Evolutionary conservation across 306 rosid species (phyloP), one percentile per base, ranked within the genome.

Genomic region (Herpetospermum pedunculosum): DNA sequence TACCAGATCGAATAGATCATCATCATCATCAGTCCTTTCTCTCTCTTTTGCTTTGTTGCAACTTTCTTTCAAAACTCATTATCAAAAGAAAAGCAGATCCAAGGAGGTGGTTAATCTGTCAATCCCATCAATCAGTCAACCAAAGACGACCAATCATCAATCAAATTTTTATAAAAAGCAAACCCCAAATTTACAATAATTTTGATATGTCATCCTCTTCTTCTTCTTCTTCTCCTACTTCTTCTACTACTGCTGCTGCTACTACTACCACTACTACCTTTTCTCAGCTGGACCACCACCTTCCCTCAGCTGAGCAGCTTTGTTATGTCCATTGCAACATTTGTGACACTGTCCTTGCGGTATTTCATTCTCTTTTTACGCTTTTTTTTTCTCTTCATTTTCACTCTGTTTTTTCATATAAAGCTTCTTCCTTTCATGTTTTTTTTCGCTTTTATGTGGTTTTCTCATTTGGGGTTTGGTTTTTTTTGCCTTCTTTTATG

Each of bases 61-160:
- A 85, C 87, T 92, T 77, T 83, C 88, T 87, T 85, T 84, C 89
- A 79, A 80, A 81, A 84, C 85, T 85, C 87, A 85, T 84, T 85
- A 87, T 87, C 90, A 85, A 88, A 53, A 29, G 76, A 83, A 58
- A 88, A 87, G 96, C 91, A 91, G 88, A 91, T 89, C 96, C 89
- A 91, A 93, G 97, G 94, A 82, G 91, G 93, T 87, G 73, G 97
- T 93, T 90, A 89, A 87, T 82, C 96, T 90, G 92, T 90, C 96
- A 87, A 80, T 88, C 96, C 78, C 90, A 86, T 92, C 96, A 79
- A 88, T 85, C 86, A 79, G 78, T 79, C 83, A 77, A 86, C 87
- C 97, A 93, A 93, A 87, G 96, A 89, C 83, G 72, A 86, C 87
- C 97, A 93, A 93, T 93, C 98, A 93, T 93, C 93, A 81, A 78